Percentiles rank a stretch among this genome's conserved stretches.
Evolutionary conservation across 1,284 basidiomycete genomes (phyloP).

Genomic region (Peniophora sp.): DNA sequence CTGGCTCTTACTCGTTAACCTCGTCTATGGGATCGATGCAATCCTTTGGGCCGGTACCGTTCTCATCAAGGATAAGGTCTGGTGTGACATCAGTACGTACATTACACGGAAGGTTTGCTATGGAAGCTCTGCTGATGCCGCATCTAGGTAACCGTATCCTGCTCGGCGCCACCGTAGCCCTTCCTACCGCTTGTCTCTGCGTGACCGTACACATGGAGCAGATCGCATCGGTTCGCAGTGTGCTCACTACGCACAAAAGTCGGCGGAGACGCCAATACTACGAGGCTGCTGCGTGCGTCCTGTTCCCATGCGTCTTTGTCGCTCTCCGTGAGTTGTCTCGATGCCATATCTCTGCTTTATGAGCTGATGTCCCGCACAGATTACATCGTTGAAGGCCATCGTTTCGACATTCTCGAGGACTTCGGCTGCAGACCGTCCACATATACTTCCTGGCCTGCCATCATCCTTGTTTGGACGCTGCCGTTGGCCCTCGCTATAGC

Average conservation of each 20-base stretch:
- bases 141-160: slow-evolving; percentile 28
- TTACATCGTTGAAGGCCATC: slow-evolving; percentile 22
- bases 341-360: not conserved
- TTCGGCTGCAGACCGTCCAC: slow-evolving; percentile 17
- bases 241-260: no score
- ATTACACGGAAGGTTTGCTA: no score
- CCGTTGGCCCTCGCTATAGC: slow-evolving; percentile 15
- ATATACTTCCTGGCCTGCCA: slow-evolving; percentile 15
- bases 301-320: slow-evolving; percentile 22
- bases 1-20: slow-evolving; percentile 29
- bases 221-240: slow-evolving; percentile 13
- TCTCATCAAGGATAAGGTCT: slow-evolving; percentile 23
- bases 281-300: slow-evolving; percentile 20
- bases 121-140: not conserved
- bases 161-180: slow-evolving; percentile 22
- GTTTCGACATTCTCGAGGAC: slow-evolving; percentile 21
- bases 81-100: slow-evolving; percentile 40
- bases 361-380: slow-evolving; percentile 9
- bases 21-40: slow-evolving; percentile 29
- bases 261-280: no score
- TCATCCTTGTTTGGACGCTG: slow-evolving; percentile 16
- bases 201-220: slow-evolving; percentile 15
- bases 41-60: slow-evolving; percentile 31
- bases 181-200: slow-evolving; percentile 29
- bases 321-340: slow-evolving; percentile 17